Base-by-base conservation (phyloP, 2,329 filamentous ascomycete species). In the Ceratocystis smalleyi region DNA sequence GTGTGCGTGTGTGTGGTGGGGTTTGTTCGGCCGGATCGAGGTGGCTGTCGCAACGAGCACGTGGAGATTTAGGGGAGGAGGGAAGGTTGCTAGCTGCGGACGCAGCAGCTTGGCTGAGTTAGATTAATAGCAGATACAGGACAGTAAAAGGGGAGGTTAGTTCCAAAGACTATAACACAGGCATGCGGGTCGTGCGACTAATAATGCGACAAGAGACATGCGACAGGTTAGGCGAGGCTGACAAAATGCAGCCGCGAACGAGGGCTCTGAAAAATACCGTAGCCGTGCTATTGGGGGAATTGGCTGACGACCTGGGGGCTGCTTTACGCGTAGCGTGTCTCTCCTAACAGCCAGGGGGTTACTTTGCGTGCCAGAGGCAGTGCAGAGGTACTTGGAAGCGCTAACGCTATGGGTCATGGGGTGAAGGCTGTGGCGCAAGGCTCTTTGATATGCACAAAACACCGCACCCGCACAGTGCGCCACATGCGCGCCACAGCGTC, bases 101-200 rank as follows among this genome's bases (percentile, higher is more conserved):
- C 8, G 54, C 54, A 35, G 22, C 54, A 51, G 35, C 40, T 61
- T n/a, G 30, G 12, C 30, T 12, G 10, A 43, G 30, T 49, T 19
- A 2, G 24, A 47, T 35, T 30, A 17, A n/a, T 47, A 30, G 43
- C 24, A 19, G 15, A 54, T 22, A 22, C 8, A 54, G 51, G 10
- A 3, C n/a, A 32, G 40, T 60, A 22, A 43, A 54, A 40, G 32
- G 35, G 35, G 43, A 55, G 43, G 49, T 43, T 19, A 54, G 45
- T 51, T 49, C 43, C 24, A 17, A 15, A 32, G 15, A 40, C 22
- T 43, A 71, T 68, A 71, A 72, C 66, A 71, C 71, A 67, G 71
- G 71, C 60, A 70, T 67, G 66, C 64, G 69, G 75, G 66, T 75
- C 72, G 68, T 40, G 78, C 77, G 77, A 80, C 80, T 40, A 15